Percentiles rank a stretch among this genome's conserved stretches.
phyloP scores from a whole-genome alignment of 371 early-diverging fungal species.

The Antonospora locustae region DNA sequence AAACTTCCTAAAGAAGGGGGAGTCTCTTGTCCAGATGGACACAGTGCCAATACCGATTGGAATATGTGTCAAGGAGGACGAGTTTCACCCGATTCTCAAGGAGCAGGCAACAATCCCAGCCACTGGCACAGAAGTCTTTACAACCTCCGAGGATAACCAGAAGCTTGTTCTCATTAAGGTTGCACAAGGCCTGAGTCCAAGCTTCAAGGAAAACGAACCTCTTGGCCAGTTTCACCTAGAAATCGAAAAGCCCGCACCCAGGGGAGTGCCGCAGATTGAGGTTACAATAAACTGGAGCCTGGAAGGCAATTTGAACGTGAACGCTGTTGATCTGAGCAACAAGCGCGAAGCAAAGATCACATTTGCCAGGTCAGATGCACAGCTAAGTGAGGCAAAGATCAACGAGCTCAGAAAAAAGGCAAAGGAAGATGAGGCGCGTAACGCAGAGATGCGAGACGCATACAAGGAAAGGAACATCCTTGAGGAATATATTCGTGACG shows the following conservation, averaged over 20 bases:
- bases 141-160: constrained; percentile 47
- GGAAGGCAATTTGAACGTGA: constrained; percentile 29
- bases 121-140: constrained; percentile 40
- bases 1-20: constrained; percentile 22
- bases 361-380: constrained; percentile 18
- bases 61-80: constrained; percentile 41
- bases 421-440: too few species aligned
- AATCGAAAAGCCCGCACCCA: constrained; percentile 17
- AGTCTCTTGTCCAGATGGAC: constrained; percentile 35
- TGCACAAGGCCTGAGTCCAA: constrained; percentile 28
- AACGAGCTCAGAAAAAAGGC: too few species aligned
- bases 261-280: constrained; percentile 41
- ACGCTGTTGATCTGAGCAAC: constrained; percentile 34
- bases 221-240: constrained; percentile 34
- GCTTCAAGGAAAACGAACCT: constrained; percentile 17
- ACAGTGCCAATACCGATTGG: constrained; percentile 49
- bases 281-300: constrained; percentile 22
- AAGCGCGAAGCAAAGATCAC: neutral
- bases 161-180: constrained; percentile 46
- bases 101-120: constrained; percentile 43
- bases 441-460: too few species aligned
- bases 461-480: too few species aligned
- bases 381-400: too few species aligned
- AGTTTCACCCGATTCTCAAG: constrained; percentile 36
- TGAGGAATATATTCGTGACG: too few species aligned